Base-by-base conservation (phyloP, 805 yeast species). In the Saccharomycopsis fodiens region DNA sequence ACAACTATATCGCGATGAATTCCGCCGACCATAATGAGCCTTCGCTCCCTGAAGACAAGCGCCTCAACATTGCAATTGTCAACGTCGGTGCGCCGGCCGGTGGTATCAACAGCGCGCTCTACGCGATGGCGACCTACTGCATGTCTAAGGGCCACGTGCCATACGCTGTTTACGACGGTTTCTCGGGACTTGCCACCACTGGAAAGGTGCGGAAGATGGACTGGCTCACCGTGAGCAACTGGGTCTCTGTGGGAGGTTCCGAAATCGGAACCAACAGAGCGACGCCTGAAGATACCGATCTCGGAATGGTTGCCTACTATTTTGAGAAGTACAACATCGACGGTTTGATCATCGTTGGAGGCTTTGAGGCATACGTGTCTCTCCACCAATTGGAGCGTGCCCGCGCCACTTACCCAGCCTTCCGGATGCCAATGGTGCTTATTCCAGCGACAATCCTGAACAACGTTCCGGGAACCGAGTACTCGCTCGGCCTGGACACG, bases 401-500 rank as follows among this genome's bases (percentile, higher is more conserved):
- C 20, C 72, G 85, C 60, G 55, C 62, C 16, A 70, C 69, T 55
- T 84, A 78, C 59, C 86, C 89, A 17, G 74, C 79, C 5, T 83
- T 84, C 66, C 70, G 79, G 54, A 82, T 84, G 47, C 94, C 98
- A 52, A 82, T 91, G 85, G 84, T 85, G 35, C 78, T 86, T 56
- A 73, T 93, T 54, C 98, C 98, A 8, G 91, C 97, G 2, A 93
- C 98, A 2, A 86, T 93, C 53, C 88, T 97, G 15, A 93, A 93
- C 68, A 93, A 93, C 57, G 97, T 93, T 41, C 98, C 99, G n/a
- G 99, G 98, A 50, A 83, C 97, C 1, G 97, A 93, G 65, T 88
- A 88, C 65, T 88, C 97, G 0, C 67, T 93, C 48, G 99, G 99
- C 48, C 74, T 88, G 10, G 98, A 93, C 63, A 93, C 99, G 8